Conservation (phyloP, 768 basidiomycete genomes). For the Gymnopilus dilepis region DNA sequence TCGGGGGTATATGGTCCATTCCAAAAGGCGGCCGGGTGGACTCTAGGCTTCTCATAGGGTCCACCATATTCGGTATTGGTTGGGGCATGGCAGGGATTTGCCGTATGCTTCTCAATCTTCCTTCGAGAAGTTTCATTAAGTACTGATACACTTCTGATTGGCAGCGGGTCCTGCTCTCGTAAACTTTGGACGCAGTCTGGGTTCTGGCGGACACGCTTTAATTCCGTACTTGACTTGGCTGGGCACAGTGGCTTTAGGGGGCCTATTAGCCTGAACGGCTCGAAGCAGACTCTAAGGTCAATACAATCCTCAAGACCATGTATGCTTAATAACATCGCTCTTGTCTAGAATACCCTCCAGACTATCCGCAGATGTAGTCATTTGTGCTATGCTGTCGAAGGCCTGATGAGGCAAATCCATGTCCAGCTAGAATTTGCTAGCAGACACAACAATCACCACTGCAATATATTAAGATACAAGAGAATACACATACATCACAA, state of each 20-base stretch:
- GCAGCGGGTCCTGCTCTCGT: conserved; percentile 68
- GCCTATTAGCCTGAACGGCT: conserved; percentile 36
- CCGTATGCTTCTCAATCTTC: conserved; percentile 42
- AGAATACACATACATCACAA: background rate
- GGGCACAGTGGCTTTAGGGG: conserved; percentile 43
- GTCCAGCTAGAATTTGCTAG: background rate
- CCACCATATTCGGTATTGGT: conserved; percentile 63
- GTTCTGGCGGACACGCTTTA: conserved; percentile 37
- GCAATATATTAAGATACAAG: conserved; percentile 6
- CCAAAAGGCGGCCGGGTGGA: conserved; percentile 49
- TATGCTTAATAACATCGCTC: no score
- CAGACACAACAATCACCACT: conserved; percentile 5
- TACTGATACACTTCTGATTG: conserved; percentile 14
- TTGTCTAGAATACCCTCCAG: no score
- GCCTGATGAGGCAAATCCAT: no score
- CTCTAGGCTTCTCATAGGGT: conserved; percentile 50
- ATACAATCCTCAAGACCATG: no score
- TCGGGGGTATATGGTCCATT: conserved; percentile 51
- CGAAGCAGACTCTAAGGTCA: background rate
- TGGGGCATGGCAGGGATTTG: conserved; percentile 68
- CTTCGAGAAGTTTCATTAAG: background rate
- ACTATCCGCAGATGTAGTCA: no score
- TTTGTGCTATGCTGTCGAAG: no score
- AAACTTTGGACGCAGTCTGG: conserved; percentile 58
- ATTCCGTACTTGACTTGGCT: conserved; percentile 46